Conservation (phyloP, 2,329 filamentous ascomycete species). For the Trichocomaceae sp. region DNA sequence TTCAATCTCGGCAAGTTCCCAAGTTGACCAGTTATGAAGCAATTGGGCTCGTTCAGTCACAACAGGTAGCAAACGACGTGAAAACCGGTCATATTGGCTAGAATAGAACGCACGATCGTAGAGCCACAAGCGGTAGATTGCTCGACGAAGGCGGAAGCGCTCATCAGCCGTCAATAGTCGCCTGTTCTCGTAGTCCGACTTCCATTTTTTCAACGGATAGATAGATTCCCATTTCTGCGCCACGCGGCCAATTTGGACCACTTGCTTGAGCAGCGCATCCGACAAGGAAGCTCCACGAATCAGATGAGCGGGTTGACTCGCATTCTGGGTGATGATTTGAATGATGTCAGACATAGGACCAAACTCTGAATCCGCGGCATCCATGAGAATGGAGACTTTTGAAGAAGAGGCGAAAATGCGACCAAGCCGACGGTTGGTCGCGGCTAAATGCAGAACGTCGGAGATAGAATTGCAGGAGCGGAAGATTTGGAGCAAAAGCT, state of each 20-base stretch:
- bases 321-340: constrained; percentile 56
- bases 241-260: constrained; percentile 48
- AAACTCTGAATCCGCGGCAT: constrained; percentile 50
- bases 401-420: constrained; percentile 48
- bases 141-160: constrained; percentile 47
- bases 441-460: constrained; percentile 49
- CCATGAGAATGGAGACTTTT: constrained; percentile 49
- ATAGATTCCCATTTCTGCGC: constrained; percentile 54
- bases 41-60: constrained; percentile 49
- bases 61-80: constrained; percentile 42
- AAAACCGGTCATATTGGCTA: constrained; percentile 44
- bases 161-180: constrained; percentile 48
- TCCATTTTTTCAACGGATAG: constrained; percentile 60
- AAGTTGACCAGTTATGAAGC: constrained; percentile 53
- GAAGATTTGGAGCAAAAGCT: constrained; percentile 53
- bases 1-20: constrained; percentile 53
- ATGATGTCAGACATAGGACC: constrained; percentile 54
- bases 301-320: constrained; percentile 52
- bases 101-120: constrained; percentile 55
- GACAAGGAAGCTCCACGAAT: constrained; percentile 49
- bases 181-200: constrained; percentile 49
- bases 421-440: constrained; percentile 50
- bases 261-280: constrained; percentile 49
- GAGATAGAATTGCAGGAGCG: constrained; percentile 46
- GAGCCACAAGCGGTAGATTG: constrained; percentile 56